phyloP scores from a whole-genome alignment of 768 basidiomycete genomes.

The Tricholoma flavovirens region DNA sequence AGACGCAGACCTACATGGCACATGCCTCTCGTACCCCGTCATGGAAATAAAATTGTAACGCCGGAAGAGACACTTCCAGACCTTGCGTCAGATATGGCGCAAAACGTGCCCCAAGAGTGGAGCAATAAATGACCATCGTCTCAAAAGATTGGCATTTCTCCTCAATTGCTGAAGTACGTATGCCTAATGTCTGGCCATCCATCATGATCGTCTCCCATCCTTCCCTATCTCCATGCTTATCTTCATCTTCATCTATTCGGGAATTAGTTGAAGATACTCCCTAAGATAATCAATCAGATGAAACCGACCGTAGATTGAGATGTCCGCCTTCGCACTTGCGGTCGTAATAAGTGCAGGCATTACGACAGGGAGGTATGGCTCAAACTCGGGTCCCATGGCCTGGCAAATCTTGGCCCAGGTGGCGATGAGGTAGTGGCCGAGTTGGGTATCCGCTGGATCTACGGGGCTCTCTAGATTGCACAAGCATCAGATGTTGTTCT shows the following conservation, averaged over 20 bases:
- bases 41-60: conserved; percentile 73
- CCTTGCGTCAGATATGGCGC: conserved; percentile 68
- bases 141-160: conserved; percentile 88
- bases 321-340: conserved; percentile 76
- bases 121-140: conserved; percentile 77
- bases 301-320: conserved; percentile 37
- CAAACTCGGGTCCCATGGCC: conserved; percentile 78
- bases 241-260: conserved; percentile 48
- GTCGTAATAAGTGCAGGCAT: conserved; percentile 74
- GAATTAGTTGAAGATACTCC: background rate
- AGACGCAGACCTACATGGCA: conserved; percentile 49
- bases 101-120: conserved; percentile 59
- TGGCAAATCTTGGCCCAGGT: conserved; percentile 91
- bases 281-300: too few relatives aligned
- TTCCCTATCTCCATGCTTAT: conserved; percentile 52
- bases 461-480: conserved; percentile 49
- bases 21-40: conserved; percentile 79
- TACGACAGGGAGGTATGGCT: conserved; percentile 78
- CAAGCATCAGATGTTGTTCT: background rate
- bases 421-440: conserved; percentile 70
- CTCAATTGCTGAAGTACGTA: conserved; percentile 75
- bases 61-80: conserved; percentile 67
- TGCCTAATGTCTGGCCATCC: conserved; percentile 72
- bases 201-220: conserved; percentile 77
- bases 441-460: conserved; percentile 67